Percentiles rank a stretch among this genome's conserved stretches.
These are phyloP conservation scores for Themeda triandra DNA, from an alignment of 176 grass and related monocot genomes.

Conservation along the genomic window DNA sequence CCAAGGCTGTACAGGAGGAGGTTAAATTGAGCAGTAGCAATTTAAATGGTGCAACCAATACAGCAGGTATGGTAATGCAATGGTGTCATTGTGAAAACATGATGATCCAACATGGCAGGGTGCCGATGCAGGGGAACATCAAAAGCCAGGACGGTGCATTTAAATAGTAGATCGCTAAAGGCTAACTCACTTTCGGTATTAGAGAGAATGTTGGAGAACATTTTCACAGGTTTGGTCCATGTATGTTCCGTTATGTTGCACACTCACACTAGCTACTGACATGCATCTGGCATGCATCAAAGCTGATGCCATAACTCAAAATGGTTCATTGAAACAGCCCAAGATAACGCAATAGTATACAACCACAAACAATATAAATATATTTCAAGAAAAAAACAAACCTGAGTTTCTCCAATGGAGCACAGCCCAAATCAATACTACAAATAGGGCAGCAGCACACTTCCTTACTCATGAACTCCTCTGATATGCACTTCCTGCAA, in stretches of 20 bases:
- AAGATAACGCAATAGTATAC: neutral
- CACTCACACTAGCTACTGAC: neutral
- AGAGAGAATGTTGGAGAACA: neutral
- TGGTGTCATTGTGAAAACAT: slow-evolving; percentile 6
- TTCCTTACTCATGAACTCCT: slow-evolving; percentile 54
- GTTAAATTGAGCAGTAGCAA: neutral
- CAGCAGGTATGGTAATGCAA: neutral
- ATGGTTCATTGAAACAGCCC: neutral
- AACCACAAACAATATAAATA: neutral
- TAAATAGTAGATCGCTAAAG: neutral
- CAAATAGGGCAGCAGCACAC: slow-evolving; percentile 65
- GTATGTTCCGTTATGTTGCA: neutral
- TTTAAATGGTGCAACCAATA: neutral
- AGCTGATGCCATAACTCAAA: neutral
- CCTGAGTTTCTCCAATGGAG: slow-evolving; percentile 75
- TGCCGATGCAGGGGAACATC: neutral
- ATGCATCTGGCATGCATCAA: neutral
- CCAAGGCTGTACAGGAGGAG: neutral
- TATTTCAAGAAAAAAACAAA: slow-evolving; percentile 29
- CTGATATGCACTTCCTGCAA: slow-evolving; percentile 78
- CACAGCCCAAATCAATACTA: slow-evolving; percentile 61
- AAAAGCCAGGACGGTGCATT: neutral
- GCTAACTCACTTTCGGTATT: neutral
- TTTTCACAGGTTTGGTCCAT: neutral
- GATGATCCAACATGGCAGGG: slow-evolving; percentile 1